These are phyloP conservation scores for Aspergillus costaricaensis DNA, from an alignment of 2,329 filamentous ascomycete species.

Conservation along the genomic window DNA sequence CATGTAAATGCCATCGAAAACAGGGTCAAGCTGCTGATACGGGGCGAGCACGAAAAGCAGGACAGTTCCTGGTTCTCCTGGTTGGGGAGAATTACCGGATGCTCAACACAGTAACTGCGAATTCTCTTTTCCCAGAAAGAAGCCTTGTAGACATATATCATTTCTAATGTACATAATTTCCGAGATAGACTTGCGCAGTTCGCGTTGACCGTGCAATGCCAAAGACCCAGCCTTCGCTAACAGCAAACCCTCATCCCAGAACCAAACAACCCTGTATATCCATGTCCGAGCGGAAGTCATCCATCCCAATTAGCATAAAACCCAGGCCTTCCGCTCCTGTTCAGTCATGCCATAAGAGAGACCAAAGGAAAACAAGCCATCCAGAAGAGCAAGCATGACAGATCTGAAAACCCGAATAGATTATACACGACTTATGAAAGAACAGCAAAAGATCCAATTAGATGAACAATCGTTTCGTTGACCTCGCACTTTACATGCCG, in stretches of 20 bases:
- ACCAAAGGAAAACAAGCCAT: not conserved
- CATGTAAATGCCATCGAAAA: constrained; percentile 73
- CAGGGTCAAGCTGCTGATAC: constrained; percentile 63
- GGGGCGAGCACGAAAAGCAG: constrained; percentile 64
- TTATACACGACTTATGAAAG: constrained; percentile 11
- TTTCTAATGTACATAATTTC: constrained; percentile 25
- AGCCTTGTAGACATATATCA: constrained; percentile 19
- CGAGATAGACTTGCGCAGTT: constrained; percentile 14
- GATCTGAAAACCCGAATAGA: constrained; percentile 9
- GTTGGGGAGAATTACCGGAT: constrained; percentile 35
- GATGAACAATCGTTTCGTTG: constrained; percentile 4
- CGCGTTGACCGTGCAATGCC: constrained; percentile 13
- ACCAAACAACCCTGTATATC: constrained; percentile 2
- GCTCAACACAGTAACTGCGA: constrained; percentile 8
- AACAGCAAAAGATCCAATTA: constrained; percentile 2
- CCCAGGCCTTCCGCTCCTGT: not conserved
- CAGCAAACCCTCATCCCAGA: not conserved
- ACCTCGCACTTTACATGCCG: constrained; percentile 43
- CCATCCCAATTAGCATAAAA: not conserved
- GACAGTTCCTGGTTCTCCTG: constrained; percentile 63
- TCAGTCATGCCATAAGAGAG: not conserved
- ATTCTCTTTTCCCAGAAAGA: constrained; percentile 11
- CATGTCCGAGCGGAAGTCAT: constrained; percentile 6
- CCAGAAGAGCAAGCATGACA: not conserved
- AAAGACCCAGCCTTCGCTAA: constrained; percentile 5